Evolutionary conservation across 2,329 filamentous ascomycete genomes (phyloP).

Genomic region (Apiospora sp.): DNA sequence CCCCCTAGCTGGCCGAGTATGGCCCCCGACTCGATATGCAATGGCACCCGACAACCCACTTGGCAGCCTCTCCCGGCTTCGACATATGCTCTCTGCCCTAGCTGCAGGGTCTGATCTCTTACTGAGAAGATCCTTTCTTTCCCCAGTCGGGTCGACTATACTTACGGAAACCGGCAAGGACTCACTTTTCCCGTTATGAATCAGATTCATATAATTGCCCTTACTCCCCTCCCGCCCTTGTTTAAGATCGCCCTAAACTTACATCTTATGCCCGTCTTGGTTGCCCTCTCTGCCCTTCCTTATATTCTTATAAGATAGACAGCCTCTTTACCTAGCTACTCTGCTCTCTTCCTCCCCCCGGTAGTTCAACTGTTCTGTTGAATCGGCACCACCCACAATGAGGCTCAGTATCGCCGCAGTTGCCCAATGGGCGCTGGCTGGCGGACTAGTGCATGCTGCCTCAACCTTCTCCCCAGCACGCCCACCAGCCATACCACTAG

Average conservation of each 20-base stretch:
- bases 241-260: constrained; percentile 14
- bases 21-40: constrained; percentile 11
- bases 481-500: constrained; percentile 74
- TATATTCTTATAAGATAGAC: not conserved
- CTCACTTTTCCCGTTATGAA: not conserved
- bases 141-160: constrained; percentile 3
- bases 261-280: not conserved
- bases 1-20: not conserved
- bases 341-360: not conserved
- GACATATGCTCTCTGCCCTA: not conserved
- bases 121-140: not conserved
- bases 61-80: not conserved
- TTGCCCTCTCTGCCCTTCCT: not conserved
- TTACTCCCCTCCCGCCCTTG: constrained; percentile 5
- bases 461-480: constrained; percentile 70
- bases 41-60: constrained; percentile 16
- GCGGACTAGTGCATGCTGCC: constrained; percentile 38
- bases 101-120: constrained; percentile 1
- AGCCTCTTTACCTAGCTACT: not conserved
- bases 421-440: constrained; percentile 40
- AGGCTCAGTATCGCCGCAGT: constrained; percentile 36
- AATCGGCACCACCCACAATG: constrained; percentile 32
- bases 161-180: not conserved
- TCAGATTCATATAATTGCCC: constrained; percentile 8
- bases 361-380: not conserved